These are phyloP conservation scores for Conticribra guillardii DNA, from an alignment of 108 stramenopile species.

Conservation along the genomic window DNA sequence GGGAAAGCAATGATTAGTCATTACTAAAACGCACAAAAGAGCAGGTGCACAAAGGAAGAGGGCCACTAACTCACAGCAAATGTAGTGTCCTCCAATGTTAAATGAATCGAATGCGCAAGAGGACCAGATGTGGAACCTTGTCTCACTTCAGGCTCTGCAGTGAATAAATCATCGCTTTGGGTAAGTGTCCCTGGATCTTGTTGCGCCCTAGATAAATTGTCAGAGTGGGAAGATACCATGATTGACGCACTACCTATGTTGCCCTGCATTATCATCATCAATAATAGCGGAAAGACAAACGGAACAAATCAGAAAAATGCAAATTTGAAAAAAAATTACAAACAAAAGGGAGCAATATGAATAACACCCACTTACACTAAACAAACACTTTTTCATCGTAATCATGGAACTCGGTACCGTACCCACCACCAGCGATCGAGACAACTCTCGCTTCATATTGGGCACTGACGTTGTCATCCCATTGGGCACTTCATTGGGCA, in stretches of 20 bases:
- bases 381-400: too few species aligned
- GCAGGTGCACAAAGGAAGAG: neutral
- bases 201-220: neutral
- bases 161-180: conserved; percentile 14
- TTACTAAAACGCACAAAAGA: neutral
- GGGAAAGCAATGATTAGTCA: too few species aligned
- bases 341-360: too few species aligned
- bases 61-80: conserved; percentile 20
- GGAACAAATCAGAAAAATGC: neutral
- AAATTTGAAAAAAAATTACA: too few species aligned
- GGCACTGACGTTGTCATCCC: too few species aligned
- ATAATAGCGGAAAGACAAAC: neutral
- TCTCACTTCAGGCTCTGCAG: conserved; percentile 1
- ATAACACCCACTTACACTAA: too few species aligned
- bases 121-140: neutral
- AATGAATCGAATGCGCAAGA: conserved; percentile 30
- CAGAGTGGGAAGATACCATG: conserved; percentile 12
- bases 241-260: conserved; percentile 34
- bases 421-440: too few species aligned
- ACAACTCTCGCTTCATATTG: too few species aligned
- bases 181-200: conserved; percentile 17
- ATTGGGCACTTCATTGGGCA: too few species aligned
- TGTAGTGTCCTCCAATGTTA: conserved; percentile 15
- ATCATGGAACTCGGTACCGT: too few species aligned
- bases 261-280: too few species aligned